Base-by-base conservation (phyloP, 495 filamentous ascomycete species). In the Recurvomyces mirabilis region DNA sequence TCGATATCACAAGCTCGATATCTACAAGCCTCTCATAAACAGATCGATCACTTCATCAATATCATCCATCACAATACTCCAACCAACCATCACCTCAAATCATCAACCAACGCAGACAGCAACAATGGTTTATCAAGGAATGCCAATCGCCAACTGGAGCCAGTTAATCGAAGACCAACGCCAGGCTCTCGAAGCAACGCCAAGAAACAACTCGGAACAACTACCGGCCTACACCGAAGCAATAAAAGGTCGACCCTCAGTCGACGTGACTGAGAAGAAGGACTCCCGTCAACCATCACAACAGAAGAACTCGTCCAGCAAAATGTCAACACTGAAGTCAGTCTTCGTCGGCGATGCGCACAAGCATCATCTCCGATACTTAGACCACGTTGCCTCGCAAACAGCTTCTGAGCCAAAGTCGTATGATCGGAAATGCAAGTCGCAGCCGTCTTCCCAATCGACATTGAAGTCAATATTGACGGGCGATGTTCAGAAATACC, bases 231-330 rank as follows among this genome's bases (percentile, higher is more conserved):
- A 46, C 34, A 28, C 43, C 10, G 23, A 26, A 22, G 32, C 43
- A 19, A 33, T 17, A 5, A 39, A n/a, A 20, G 37, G 28, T 33
- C 46, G n/a, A 25, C 42, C 34, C 19, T 20, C 34, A 19, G 34
- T 20, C 34, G 19, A 37, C 25, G 9, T 47, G 15, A 39, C 69
- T 29, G 81, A 79, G 7, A 69, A 40, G 21, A 6, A 24, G 5
- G 2, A 14, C 37, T 24, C 37, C 15, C 2, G 7, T 3, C 37
- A 26, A 12, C 37, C 12, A 25, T 11, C 3, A 0, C n/a, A 21
- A 18, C 34, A 31, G 12, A 20, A 22, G 17, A 38, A 31, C 21
- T 26, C 10, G 15, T 23, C 43, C n/a, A 20, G 32, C 21, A 46
- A 46, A 13, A 47, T 40, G 44, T 38, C 44, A 31, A 47, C 44